Conservation (phyloP, 805 yeast species). For the Candida corydali region DNA sequence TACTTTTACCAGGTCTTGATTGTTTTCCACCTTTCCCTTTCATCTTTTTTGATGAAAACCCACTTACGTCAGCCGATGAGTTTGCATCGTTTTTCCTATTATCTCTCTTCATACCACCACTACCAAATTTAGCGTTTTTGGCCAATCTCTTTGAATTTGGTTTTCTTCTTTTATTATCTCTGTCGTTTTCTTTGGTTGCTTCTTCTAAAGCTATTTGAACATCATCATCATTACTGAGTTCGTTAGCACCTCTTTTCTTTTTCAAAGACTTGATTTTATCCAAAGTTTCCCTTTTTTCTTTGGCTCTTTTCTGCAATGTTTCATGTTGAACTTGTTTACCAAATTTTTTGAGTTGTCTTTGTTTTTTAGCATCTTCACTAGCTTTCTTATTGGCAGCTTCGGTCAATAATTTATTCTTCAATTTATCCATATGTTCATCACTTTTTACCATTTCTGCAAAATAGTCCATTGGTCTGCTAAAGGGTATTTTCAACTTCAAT, state of each 20-base stretch:
- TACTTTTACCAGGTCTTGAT: constrained; percentile 39
- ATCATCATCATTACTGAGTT: constrained; percentile 61
- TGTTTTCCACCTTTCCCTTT: constrained; percentile 38
- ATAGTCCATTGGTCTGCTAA: constrained; percentile 89
- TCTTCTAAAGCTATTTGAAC: constrained; percentile 93
- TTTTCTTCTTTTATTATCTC: constrained; percentile 47
- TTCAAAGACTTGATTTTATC: constrained; percentile 89
- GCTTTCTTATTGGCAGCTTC: constrained; percentile 86
- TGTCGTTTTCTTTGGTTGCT: constrained; percentile 47
- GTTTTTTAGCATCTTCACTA: constrained; percentile 88
- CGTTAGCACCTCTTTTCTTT: constrained; percentile 79
- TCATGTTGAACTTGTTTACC: constrained; percentile 97
- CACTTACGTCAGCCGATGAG: constrained; percentile 64
- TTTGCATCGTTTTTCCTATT: constrained; percentile 68
- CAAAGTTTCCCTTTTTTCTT: constrained; percentile 85
- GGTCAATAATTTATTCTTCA: constrained; percentile 72
- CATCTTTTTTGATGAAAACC: constrained; percentile 52
- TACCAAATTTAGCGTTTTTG: constrained; percentile 70
- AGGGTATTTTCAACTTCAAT: constrained; percentile 72
- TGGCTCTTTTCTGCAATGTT: constrained; percentile 87
- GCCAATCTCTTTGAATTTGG: constrained; percentile 65
- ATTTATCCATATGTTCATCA: constrained; percentile 96
- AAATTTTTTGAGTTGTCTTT: constrained; percentile 90
- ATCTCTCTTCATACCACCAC: constrained; percentile 75
- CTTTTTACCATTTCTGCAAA: constrained; percentile 98